Evolutionary conservation across 164 flowering plant genomes (phyloP).

Genomic region (Piper betle): DNA sequence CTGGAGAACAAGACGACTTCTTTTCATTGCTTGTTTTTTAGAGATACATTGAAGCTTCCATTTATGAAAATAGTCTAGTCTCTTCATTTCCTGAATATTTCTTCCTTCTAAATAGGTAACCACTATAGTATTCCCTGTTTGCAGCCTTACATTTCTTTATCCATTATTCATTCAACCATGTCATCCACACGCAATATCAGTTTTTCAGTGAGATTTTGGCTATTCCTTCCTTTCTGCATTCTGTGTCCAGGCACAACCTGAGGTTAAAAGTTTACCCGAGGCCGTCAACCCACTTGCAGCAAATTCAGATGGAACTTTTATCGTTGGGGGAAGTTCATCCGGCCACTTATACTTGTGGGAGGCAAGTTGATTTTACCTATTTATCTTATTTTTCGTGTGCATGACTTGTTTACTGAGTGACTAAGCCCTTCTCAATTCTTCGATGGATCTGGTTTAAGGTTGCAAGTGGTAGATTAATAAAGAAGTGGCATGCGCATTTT

Average conservation of each 20-base stretch:
- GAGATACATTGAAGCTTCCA: no score
- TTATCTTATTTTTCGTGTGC: neutral
- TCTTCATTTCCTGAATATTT: no score
- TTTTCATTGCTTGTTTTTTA: no score
- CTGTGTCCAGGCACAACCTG: constrained; percentile 55
- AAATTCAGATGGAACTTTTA: constrained; percentile 52
- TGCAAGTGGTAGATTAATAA: constrained; percentile 57
- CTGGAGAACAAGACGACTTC: no score
- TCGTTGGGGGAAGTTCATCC: constrained; percentile 68
- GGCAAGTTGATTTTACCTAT: constrained; percentile 23
- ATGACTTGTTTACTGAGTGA: neutral
- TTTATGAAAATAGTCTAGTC: no score
- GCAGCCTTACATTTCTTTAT: no score
- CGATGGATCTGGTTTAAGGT: constrained; percentile 30
- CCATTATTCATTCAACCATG: no score
- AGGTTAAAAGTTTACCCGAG: constrained; percentile 77
- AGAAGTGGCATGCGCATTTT: constrained; percentile 77
- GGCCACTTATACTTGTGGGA: constrained; percentile 82
- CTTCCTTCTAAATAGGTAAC: no score
- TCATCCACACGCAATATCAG: no score
- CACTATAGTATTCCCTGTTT: no score
- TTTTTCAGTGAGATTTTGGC: neutral
- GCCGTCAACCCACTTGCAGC: constrained; percentile 57
- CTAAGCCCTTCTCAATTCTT: neutral
- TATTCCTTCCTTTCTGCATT: neutral